Conservation (phyloP, 768 basidiomycete genomes). For the Neoboletus subvelutipes region DNA sequence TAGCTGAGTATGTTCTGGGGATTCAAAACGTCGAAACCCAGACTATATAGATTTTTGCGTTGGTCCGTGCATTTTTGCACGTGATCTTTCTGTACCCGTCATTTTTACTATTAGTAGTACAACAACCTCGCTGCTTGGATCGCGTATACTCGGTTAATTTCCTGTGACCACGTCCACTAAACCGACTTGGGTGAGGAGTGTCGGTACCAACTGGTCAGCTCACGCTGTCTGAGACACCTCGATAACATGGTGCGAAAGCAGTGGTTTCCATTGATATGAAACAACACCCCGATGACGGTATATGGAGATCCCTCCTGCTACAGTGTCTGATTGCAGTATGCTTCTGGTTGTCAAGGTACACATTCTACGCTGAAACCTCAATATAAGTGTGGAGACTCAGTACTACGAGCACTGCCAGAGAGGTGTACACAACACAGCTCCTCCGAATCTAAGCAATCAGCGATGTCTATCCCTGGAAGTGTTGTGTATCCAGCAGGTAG, state of each 20-base stretch:
- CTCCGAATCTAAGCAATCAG: background rate
- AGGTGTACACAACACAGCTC: background rate
- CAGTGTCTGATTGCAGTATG: background rate
- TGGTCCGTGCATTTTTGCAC: no score
- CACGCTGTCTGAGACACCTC: background rate
- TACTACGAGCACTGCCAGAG: background rate
- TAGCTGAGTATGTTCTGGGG: no score
- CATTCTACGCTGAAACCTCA: background rate
- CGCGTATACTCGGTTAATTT: no score
- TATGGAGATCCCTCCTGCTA: background rate
- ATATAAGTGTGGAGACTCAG: background rate
- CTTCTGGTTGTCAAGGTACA: background rate
- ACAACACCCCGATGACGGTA: no score
- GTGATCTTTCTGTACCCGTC: slow-evolving; percentile 13
- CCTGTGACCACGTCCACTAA: background rate
- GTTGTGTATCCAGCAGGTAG: background rate
- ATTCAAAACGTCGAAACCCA: no score
- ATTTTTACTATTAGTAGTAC: no score
- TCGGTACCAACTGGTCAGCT: background rate
- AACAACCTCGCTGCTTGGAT: no score
- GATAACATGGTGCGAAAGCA: background rate
- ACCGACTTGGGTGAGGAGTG: background rate
- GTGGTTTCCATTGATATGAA: background rate
- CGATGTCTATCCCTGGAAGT: background rate
- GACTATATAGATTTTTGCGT: no score